phyloP scores from a whole-genome alignment of 2,329 filamentous ascomycete species.

The Claviceps spartinae region DNA sequence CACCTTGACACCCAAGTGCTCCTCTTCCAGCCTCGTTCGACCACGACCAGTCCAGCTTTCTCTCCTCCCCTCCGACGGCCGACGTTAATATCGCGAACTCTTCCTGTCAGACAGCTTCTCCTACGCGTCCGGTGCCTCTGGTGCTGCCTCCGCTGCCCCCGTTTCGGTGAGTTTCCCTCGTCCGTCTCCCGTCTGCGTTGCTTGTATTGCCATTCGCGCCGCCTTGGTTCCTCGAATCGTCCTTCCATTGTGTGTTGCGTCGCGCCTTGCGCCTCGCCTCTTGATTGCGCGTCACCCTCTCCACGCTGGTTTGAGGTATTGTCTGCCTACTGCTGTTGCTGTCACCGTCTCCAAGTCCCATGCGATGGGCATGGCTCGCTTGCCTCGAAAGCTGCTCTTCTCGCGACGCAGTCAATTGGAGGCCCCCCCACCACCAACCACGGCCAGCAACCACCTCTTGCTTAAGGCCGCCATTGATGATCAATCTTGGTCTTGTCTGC shows the following conservation, averaged over 20 bases:
- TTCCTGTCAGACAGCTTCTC: background rate
- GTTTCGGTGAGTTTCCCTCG: slow-evolving; percentile 3
- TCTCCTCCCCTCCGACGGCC: background rate
- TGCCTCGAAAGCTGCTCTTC: slow-evolving; percentile 3
- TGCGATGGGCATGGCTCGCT: slow-evolving; percentile 2
- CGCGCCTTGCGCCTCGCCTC: background rate
- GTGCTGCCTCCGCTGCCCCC: background rate
- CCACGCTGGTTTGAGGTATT: background rate
- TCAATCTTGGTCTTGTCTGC: background rate
- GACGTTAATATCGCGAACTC: background rate
- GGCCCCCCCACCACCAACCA: background rate
- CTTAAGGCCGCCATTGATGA: slow-evolving; percentile 1
- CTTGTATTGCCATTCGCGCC: slow-evolving; percentile 2
- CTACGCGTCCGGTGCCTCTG: background rate
- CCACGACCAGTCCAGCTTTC: slow-evolving; percentile 2
- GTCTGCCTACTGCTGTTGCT: slow-evolving; percentile 3
- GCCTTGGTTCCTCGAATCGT: slow-evolving; percentile 2
- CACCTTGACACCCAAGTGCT: slow-evolving; percentile 1
- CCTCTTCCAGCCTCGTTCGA: slow-evolving; percentile 1
- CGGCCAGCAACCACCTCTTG: background rate
- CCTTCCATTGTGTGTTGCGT: slow-evolving; percentile 2
- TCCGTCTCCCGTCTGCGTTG: background rate
- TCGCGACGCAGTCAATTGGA: background rate
- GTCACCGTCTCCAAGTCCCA: background rate
- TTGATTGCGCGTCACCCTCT: background rate